Evolutionary conservation across 2,329 filamentous ascomycete species (phyloP).

Genomic region (Salinomyces thailandicus): DNA sequence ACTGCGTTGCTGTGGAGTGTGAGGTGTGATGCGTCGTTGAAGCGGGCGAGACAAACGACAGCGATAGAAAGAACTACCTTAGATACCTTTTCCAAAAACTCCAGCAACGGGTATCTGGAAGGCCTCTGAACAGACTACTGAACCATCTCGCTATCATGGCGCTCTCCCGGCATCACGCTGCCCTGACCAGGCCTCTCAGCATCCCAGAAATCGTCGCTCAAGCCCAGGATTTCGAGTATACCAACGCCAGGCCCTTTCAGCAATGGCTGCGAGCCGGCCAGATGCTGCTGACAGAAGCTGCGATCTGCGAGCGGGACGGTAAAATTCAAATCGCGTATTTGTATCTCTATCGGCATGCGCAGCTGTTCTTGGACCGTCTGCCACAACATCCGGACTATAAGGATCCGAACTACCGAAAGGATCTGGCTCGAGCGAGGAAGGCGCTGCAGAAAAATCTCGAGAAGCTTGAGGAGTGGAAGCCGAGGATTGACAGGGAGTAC

Average conservation of each 20-base stretch:
- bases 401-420: conserved; percentile 47
- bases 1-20: too few species aligned
- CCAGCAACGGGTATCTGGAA: too few species aligned
- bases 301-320: conserved; percentile 73
- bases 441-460: conserved; percentile 55
- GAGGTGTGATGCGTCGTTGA: too few species aligned
- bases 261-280: conserved; percentile 22
- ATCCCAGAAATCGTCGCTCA: conserved; percentile 66
- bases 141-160: too few species aligned
- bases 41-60: too few species aligned
- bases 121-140: too few species aligned
- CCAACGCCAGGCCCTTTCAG: conserved; percentile 59
- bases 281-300: conserved; percentile 48
- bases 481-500: conserved; percentile 61
- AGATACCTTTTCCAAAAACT: too few species aligned
- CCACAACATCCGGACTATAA: conserved; percentile 65
- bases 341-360: conserved; percentile 79
- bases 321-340: conserved; percentile 84
- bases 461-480: conserved; percentile 68
- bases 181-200: conserved; percentile 31
- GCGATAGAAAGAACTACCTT: too few species aligned
- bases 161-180: conserved; percentile 20
- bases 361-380: conserved; percentile 69
- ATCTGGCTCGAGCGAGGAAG: conserved; percentile 47
- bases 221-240: conserved; percentile 74